Percentiles rank a stretch among this genome's conserved stretches.
phyloP scores from a whole-genome alignment of 139 green algal species.

The Closterium sp. region DNA sequence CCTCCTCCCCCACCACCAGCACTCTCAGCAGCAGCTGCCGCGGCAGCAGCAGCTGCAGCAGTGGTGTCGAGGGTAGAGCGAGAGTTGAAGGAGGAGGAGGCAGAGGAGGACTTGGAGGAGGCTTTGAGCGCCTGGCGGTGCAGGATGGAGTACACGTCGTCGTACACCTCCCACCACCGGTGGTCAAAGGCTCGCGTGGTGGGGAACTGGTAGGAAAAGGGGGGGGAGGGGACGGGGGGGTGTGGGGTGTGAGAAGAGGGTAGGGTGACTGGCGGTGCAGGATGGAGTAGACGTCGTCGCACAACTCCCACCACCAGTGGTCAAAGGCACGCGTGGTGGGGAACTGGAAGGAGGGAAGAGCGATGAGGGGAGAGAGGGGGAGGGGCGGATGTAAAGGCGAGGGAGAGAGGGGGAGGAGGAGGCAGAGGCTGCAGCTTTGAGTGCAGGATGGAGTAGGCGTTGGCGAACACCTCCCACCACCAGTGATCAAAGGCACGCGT shows the following conservation, averaged over 20 bases:
- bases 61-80: too few relatives aligned
- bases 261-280: neutral
- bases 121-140: neutral
- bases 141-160: slow-evolving; percentile 16
- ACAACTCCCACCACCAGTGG: slow-evolving; percentile 1
- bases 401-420: neutral
- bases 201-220: neutral
- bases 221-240: neutral
- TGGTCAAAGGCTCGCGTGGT: slow-evolving; percentile 11
- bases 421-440: neutral
- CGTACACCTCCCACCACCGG: slow-evolving; percentile 26
- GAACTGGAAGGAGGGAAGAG: neutral
- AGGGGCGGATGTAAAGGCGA: too few relatives aligned
- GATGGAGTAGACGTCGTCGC: neutral
- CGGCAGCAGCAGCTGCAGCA: too few relatives aligned
- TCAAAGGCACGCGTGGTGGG: slow-evolving; percentile 9
- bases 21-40: neutral
- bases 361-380: too few relatives aligned
- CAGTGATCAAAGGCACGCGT: too few relatives aligned
- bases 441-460: neutral
- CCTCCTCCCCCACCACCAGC: too few relatives aligned
- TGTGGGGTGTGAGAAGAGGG: neutral
- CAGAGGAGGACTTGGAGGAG: too few relatives aligned
- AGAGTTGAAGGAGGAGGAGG: too few relatives aligned
- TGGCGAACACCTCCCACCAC: too few relatives aligned